Evolutionary conservation across 2,329 filamentous ascomycete genomes (phyloP).

Genomic region (Colletotrichum neosansevieriae): DNA sequence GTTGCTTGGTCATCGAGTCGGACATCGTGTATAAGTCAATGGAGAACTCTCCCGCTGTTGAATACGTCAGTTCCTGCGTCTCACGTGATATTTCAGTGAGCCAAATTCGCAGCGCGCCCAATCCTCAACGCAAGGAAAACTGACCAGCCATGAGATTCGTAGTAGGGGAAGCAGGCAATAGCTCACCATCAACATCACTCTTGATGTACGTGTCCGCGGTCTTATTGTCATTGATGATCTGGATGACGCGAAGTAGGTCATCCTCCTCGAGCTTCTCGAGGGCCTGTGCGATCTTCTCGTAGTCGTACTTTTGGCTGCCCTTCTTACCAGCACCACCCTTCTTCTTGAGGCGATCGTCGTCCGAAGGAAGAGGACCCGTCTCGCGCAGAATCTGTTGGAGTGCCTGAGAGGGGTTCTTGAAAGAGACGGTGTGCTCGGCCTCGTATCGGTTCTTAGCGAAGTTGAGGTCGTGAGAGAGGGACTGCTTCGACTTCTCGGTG

Average conservation of each 20-base stretch:
- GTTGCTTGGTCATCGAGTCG: constrained; percentile 87
- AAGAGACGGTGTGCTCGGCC: constrained; percentile 81
- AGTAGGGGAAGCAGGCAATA: constrained; percentile 50
- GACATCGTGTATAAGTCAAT: constrained; percentile 98
- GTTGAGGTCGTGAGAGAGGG: constrained; percentile 89
- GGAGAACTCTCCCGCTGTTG: constrained; percentile 90
- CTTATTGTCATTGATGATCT: constrained; percentile 99
- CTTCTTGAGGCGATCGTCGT: constrained; percentile 69
- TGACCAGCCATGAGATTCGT: constrained; percentile 37
- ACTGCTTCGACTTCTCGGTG: constrained; percentile 87
- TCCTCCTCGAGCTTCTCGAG: constrained; percentile 92
- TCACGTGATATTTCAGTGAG: constrained; percentile 40
- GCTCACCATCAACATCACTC: constrained; percentile 91
- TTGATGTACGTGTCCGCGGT: constrained; percentile 93
- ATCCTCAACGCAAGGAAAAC: constrained; percentile 37
- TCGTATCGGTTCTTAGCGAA: constrained; percentile 88
- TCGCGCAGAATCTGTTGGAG: constrained; percentile 83
- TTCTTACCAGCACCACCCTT: constrained; percentile 82
- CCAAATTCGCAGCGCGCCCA: constrained; percentile 19
- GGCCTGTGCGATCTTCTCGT: constrained; percentile 96
- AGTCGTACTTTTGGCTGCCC: constrained; percentile 80
- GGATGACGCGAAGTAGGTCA: constrained; percentile 92
- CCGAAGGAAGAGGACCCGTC: constrained; percentile 85
- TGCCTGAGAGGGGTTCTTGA: constrained; percentile 93
- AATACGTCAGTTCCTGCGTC: constrained; percentile 49